These are phyloP conservation scores for Paxillus ammoniavirescens DNA, from an alignment of 768 basidiomycete species.

Conservation along the genomic window DNA sequence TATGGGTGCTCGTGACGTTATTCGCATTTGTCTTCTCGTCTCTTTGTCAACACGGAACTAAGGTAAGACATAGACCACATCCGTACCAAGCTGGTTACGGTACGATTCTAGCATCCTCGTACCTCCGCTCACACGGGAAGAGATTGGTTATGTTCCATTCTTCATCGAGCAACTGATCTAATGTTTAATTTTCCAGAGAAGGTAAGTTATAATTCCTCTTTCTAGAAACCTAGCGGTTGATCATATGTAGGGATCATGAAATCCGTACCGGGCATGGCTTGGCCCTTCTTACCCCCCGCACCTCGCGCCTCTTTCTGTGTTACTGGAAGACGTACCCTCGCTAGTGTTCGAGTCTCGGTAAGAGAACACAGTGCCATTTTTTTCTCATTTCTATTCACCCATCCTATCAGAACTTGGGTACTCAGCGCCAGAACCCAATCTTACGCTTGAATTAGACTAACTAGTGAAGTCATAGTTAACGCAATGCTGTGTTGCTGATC, in stretches of 20 bases:
- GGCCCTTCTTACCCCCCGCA: slow-evolving; percentile 70
- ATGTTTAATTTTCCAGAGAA: slow-evolving; percentile 38
- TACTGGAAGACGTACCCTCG: slow-evolving; percentile 52
- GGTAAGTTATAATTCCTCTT: slow-evolving; percentile 34
- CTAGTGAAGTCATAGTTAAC: no score
- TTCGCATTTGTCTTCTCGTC: slow-evolving; percentile 76
- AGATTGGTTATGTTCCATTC: slow-evolving; percentile 42
- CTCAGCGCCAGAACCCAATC: slow-evolving; percentile 49
- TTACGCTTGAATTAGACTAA: slow-evolving; percentile 50
- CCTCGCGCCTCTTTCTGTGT: slow-evolving; percentile 52
- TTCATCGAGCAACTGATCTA: neutral
- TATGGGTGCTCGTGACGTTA: slow-evolving; percentile 75
- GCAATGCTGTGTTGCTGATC: no score
- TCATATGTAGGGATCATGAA: slow-evolving; percentile 59
- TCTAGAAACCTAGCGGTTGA: neutral
- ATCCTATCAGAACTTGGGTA: slow-evolving; percentile 60
- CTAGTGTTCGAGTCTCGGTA: slow-evolving; percentile 70
- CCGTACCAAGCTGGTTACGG: neutral
- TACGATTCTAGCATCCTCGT: slow-evolving; percentile 57
- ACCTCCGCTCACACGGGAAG: slow-evolving; percentile 70
- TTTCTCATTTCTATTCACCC: neutral
- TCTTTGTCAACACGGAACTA: slow-evolving; percentile 63
- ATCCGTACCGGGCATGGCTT: slow-evolving; percentile 67
- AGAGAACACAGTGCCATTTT: slow-evolving; percentile 21
- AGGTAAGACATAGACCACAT: slow-evolving; percentile 43